Evolutionary conservation across 2,329 filamentous ascomycete species (phyloP).

Genomic region (Curvularia sp.): DNA sequence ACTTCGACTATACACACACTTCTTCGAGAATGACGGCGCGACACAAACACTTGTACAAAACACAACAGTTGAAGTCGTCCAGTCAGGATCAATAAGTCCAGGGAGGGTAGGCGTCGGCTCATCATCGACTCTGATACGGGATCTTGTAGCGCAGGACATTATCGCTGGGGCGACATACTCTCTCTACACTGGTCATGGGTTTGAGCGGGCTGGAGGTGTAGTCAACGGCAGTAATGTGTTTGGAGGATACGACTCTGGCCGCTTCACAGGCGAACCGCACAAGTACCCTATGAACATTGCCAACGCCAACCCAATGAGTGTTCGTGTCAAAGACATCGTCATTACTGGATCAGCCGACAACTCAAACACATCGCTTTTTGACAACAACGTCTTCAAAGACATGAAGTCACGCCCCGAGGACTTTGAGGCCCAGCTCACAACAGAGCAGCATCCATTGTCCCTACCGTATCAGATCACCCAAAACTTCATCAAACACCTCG

Average conservation of each 20-base stretch:
- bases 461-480: conserved; percentile 52
- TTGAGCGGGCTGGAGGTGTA: conserved; percentile 50
- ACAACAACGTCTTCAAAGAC: conserved; percentile 38
- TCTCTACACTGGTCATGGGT: conserved; percentile 53
- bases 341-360: conserved; percentile 41
- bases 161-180: conserved; percentile 53
- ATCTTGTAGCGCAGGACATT: conserved; percentile 43
- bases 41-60: conserved; percentile 46
- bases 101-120: conserved; percentile 52
- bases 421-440: conserved; percentile 54
- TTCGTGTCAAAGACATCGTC: conserved; percentile 51
- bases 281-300: conserved; percentile 43
- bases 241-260: conserved; percentile 55
- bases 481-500: conserved; percentile 49
- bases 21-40: conserved; percentile 50
- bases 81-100: conserved; percentile 40
- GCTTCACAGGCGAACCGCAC: conserved; percentile 49
- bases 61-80: conserved; percentile 46
- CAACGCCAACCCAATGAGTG: conserved; percentile 46
- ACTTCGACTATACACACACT: conserved; percentile 51
- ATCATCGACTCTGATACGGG: conserved; percentile 50
- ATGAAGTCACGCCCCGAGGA: conserved; percentile 38
- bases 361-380: conserved; percentile 47
- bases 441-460: conserved; percentile 52
- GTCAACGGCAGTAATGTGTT: conserved; percentile 54